Percentiles rank a stretch among this genome's conserved stretches.
Evolutionary conservation across 495 filamentous ascomycete genomes (phyloP).

Genomic region (Parathielavia appendiculata): DNA sequence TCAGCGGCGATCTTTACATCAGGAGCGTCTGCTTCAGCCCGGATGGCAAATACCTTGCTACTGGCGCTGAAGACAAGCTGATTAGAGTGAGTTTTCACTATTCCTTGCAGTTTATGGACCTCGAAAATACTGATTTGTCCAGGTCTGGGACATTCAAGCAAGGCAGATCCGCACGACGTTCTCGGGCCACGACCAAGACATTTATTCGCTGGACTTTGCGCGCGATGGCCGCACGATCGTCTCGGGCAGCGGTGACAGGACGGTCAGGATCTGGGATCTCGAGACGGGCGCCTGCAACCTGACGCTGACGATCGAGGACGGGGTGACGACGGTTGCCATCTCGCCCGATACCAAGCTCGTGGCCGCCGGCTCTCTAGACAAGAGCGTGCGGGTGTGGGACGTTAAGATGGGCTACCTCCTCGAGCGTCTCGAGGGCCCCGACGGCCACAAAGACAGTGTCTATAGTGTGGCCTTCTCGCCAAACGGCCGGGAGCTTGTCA

Average conservation of each 20-base stretch:
- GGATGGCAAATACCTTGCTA: constrained; percentile 82
- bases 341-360: constrained; percentile 83
- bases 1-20: constrained; percentile 83
- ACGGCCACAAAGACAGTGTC: constrained; percentile 89
- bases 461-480: constrained; percentile 89
- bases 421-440: constrained; percentile 76
- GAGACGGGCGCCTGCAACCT: constrained; percentile 67
- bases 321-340: constrained; percentile 87
- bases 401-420: constrained; percentile 72
- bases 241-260: constrained; percentile 81
- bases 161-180: constrained; percentile 78
- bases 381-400: constrained; percentile 89
- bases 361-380: constrained; percentile 81
- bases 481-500: constrained; percentile 80
- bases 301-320: constrained; percentile 80
- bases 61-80: constrained; percentile 85
- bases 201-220: constrained; percentile 89
- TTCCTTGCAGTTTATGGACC: not conserved
- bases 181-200: constrained; percentile 83
- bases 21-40: constrained; percentile 90
- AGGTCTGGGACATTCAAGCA: constrained; percentile 84
- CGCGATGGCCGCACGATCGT: constrained; percentile 83
- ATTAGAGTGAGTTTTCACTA: constrained; percentile 61
- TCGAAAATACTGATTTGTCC: constrained; percentile 10
- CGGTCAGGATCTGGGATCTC: constrained; percentile 86